Percentiles rank a stretch among this genome's conserved stretches.
Evolutionary conservation across 768 basidiomycete species (phyloP).

Genomic region (Phaffia australis): DNA sequence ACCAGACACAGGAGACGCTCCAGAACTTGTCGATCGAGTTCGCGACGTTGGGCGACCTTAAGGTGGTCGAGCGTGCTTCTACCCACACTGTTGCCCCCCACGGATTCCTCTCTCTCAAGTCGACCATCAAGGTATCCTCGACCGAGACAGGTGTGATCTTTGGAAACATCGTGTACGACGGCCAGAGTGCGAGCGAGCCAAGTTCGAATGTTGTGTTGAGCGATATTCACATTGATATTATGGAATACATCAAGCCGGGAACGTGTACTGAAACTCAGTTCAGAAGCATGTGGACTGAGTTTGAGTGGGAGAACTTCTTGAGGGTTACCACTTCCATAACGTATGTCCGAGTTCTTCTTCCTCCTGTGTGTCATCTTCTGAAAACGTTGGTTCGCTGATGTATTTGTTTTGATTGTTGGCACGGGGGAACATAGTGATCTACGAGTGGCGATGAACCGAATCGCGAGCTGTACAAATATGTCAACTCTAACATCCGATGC

Average conservation of each 20-base stretch:
- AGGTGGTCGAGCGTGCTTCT: conserved; percentile 89
- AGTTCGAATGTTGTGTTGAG: conserved; percentile 65
- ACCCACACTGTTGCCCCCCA: conserved; percentile 90
- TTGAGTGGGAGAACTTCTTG: conserved; percentile 99
- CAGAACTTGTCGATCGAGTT: conserved; percentile 97
- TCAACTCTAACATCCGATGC: conserved; percentile 83
- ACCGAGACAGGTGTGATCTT: conserved; percentile 99
- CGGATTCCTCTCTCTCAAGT: conserved; percentile 96
- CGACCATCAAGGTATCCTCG: conserved; percentile 94
- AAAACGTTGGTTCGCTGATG: not conserved
- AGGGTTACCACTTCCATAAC: conserved; percentile 76
- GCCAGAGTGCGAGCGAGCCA: conserved; percentile 70
- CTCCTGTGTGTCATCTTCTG: not conserved
- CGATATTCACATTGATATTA: conserved; percentile 96
- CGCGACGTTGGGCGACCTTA: conserved; percentile 90
- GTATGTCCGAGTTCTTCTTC: conserved; percentile 44
- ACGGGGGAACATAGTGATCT: conserved; percentile 49
- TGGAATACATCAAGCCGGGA: conserved; percentile 95
- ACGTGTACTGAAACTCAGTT: conserved; percentile 92
- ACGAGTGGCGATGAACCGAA: conserved; percentile 78
- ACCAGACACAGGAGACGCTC: conserved; percentile 84
- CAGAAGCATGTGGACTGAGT: conserved; percentile 98
- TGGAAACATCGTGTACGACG: conserved; percentile 94
- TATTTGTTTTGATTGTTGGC: not conserved
- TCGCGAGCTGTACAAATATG: conserved; percentile 98